Evolutionary conservation across 768 basidiomycete species (phyloP).

Genomic region (Tricholoma sp.): DNA sequence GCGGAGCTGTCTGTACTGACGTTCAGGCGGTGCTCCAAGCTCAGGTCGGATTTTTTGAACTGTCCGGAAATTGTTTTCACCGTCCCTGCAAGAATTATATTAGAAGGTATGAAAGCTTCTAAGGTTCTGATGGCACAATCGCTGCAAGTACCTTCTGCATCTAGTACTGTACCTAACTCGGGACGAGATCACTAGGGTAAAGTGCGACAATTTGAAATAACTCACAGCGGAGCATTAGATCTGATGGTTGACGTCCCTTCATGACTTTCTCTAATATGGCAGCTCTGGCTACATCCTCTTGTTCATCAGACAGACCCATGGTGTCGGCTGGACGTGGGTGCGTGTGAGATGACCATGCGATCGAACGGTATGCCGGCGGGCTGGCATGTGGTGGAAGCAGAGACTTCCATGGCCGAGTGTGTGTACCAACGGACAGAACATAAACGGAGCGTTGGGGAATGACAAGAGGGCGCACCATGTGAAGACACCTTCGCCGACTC

Average conservation of each 20-base stretch:
- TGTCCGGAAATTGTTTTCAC: constrained; percentile 86
- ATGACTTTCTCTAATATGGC: constrained; percentile 81
- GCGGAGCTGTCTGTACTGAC: constrained; percentile 43
- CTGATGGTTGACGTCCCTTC: constrained; percentile 83
- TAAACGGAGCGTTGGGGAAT: background rate
- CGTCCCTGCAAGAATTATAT: constrained; percentile 46
- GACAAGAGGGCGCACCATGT: background rate
- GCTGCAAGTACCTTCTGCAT: constrained; percentile 58
- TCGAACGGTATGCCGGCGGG: constrained; percentile 10
- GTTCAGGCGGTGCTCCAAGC: constrained; percentile 82
- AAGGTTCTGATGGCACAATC: background rate
- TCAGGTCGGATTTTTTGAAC: constrained; percentile 88
- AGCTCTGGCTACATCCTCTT: constrained; percentile 67
- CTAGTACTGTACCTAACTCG: constrained; percentile 73
- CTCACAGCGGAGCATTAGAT: constrained; percentile 89
- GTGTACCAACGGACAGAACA: background rate
- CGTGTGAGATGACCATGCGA: constrained; percentile 34
- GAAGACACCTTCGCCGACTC: background rate
- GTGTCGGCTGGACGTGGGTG: constrained; percentile 24
- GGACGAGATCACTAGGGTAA: constrained; percentile 9
- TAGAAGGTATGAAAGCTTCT: background rate
- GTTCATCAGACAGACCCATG: constrained; percentile 31
- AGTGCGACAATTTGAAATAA: constrained; percentile 17
- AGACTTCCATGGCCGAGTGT: background rate
- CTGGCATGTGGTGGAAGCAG: background rate